Percentiles rank a stretch among this genome's conserved stretches.
Evolutionary conservation across 108 stramenopile genomes (phyloP).

Genomic region (Nannochloropsis oceanica): DNA sequence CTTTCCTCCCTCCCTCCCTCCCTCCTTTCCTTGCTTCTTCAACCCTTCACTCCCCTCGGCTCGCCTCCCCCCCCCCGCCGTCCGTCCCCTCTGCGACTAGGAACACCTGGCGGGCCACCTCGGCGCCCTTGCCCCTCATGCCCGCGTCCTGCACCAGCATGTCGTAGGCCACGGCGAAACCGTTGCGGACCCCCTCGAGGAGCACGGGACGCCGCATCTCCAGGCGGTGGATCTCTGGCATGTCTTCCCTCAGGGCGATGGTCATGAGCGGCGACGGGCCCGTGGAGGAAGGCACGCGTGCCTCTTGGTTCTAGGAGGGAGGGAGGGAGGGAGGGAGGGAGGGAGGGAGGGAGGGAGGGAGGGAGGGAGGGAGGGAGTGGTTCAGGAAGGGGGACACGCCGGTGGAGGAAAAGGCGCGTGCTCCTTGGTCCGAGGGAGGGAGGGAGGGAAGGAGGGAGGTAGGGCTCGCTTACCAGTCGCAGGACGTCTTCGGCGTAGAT

Average conservation of each 20-base stretch:
- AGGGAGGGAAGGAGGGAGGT: background rate
- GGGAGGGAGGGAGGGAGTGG: too few relatives aligned
- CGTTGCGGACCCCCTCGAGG: slow-evolving; percentile 61
- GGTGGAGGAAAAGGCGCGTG: too few relatives aligned
- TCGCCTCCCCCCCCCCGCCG: too few relatives aligned
- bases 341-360: background rate
- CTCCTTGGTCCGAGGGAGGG: background rate
- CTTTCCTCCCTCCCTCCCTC: too few relatives aligned
- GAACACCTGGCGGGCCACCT: too few relatives aligned
- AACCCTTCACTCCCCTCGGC: too few relatives aligned
- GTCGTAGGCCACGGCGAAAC: slow-evolving; percentile 79
- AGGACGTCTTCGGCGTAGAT: slow-evolving; percentile 61
- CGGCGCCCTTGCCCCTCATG: too few relatives aligned
- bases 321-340: background rate
- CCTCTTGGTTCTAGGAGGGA: too few relatives aligned
- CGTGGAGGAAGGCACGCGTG: too few relatives aligned
- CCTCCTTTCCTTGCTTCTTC: too few relatives aligned
- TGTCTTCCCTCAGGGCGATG: slow-evolving; percentile 62
- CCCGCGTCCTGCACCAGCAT: slow-evolving; percentile 21
- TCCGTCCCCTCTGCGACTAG: too few relatives aligned
- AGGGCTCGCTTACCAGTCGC: slow-evolving; percentile 47
- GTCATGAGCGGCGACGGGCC: slow-evolving; percentile 26
- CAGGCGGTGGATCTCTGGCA: slow-evolving; percentile 50
- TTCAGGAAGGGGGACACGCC: background rate
- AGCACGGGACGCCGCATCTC: slow-evolving; percentile 63